These are phyloP conservation scores for Guadua angustifolia DNA, from an alignment of 176 grass and related monocot genomes.

Conservation along the genomic window DNA sequence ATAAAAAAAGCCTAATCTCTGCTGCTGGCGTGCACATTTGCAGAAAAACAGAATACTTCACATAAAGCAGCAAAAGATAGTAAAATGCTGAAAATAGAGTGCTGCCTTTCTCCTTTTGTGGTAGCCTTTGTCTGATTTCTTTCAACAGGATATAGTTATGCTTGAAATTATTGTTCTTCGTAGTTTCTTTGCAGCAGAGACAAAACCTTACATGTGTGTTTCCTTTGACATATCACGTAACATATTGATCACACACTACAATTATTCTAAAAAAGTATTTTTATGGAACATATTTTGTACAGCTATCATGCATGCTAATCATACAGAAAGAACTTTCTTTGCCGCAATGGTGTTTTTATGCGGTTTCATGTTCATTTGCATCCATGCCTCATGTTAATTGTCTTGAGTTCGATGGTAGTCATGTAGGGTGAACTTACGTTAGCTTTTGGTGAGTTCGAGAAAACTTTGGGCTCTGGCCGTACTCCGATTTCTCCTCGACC, in stretches of 20 bases:
- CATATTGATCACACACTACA: not conserved
- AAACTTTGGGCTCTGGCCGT: slow-evolving; percentile 94
- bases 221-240: slow-evolving; percentile 24
- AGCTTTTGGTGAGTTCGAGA: slow-evolving; percentile 96
- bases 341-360: not conserved
- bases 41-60: too few species aligned
- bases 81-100: too few species aligned
- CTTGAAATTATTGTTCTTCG: slow-evolving; percentile 3
- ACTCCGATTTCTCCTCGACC: slow-evolving; percentile 84
- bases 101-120: too few species aligned
- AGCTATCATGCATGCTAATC: not conserved
- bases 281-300: not conserved
- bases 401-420: slow-evolving; percentile 85
- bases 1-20: too few species aligned
- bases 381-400: slow-evolving; percentile 45
- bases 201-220: not conserved
- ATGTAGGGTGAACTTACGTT: slow-evolving; percentile 99
- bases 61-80: too few species aligned
- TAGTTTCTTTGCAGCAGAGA: not conserved
- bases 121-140: too few species aligned
- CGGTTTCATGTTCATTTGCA: slow-evolving; percentile 41
- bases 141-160: too few species aligned
- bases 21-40: too few species aligned
- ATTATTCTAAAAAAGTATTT: slow-evolving; percentile 33
- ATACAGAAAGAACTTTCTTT: slow-evolving; percentile 2